Evolutionary conservation across 164 flowering plant species (phyloP), one percentile per base, ranked within the genome.

Genomic region (Sextonia rubra): DNA sequence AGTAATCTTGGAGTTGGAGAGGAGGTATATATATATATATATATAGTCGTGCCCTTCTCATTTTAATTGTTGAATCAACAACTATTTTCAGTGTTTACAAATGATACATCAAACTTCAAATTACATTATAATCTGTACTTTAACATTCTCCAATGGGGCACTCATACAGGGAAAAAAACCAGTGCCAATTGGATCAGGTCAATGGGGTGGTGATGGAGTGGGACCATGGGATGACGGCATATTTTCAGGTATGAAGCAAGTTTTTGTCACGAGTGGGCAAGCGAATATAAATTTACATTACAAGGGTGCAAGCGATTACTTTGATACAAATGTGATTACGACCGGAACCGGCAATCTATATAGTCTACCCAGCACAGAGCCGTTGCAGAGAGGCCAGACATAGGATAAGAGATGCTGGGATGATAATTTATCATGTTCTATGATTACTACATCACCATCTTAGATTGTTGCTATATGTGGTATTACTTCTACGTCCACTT

Each of bases 181-280:
- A 71, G 85, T 82, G 14, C 89, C 92, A 62, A 81, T 77, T 56
- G 91, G 87, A 30, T 82, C 91, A 0, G 94, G 97, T 1, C 98
- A 94, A 9, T 93, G 98, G 97, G 97, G 97, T n/a, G 98, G 98
- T 1, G 90, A 91, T 30, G 89, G 93, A 76, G 96, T 96, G 11
- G 77, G 73, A 64, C 81, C 88, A 9, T 93, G 98, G 98, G 97
- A 93, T 75, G 98, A 91, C 79, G 97, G 98, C 29, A 93, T 89
- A 4, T 88, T 78, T 70, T 76, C 91, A 2, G 98, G 96, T 24
- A 78, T 91, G n/a, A 90, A 77, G 74, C 90, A 91, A 74, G 88
- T 93, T 24, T 75, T 73, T 52, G 5, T 90, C 69, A 85, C 85
- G 12, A 83, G 82, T 80, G 71, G 73, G 7, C 91, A 84, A 32